Evolutionary conservation across 371 early-diverging fungal genomes (phyloP).

Genomic region (Mortierella sp.): DNA sequence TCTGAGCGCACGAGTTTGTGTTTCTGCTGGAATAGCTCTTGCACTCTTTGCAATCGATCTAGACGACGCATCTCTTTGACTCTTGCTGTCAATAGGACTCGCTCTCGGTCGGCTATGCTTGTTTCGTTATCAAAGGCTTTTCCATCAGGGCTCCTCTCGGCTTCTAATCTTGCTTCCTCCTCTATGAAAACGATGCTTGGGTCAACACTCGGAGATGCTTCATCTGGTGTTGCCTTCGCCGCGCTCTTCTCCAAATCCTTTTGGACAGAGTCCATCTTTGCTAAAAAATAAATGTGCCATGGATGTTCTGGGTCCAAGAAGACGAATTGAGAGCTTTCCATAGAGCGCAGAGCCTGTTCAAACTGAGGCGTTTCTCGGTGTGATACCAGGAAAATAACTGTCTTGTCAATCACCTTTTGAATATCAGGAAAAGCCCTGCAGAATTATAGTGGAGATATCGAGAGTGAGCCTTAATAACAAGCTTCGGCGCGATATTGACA

Average conservation of each 20-base stretch:
- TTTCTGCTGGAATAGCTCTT: slow-evolving; percentile 27
- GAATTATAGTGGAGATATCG: no score
- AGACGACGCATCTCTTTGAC: slow-evolving; percentile 6
- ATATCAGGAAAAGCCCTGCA: slow-evolving; percentile 24
- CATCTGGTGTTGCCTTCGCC: no score
- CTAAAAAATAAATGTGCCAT: slow-evolving; percentile 28
- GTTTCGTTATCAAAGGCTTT: no score
- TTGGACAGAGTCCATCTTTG: not conserved
- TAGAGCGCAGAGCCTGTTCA: slow-evolving; percentile 18
- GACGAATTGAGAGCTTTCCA: slow-evolving; percentile 21
- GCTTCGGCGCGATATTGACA: no score
- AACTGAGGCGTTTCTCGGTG: slow-evolving; percentile 1
- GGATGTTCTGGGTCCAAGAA: slow-evolving; percentile 26
- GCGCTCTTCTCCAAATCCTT: no score
- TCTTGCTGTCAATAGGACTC: not conserved
- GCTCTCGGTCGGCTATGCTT: no score
- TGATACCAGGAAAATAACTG: slow-evolving; percentile 17
- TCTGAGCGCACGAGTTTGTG: not conserved
- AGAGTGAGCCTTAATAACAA: no score
- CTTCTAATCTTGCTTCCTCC: no score
- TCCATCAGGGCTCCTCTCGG: no score
- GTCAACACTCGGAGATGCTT: no score
- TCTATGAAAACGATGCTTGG: no score
- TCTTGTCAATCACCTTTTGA: slow-evolving; percentile 28
- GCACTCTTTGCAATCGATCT: slow-evolving; percentile 37